These are phyloP conservation scores for Leishmania major DNA, from an alignment of 208 protist genomes.

Conservation along the genomic window DNA sequence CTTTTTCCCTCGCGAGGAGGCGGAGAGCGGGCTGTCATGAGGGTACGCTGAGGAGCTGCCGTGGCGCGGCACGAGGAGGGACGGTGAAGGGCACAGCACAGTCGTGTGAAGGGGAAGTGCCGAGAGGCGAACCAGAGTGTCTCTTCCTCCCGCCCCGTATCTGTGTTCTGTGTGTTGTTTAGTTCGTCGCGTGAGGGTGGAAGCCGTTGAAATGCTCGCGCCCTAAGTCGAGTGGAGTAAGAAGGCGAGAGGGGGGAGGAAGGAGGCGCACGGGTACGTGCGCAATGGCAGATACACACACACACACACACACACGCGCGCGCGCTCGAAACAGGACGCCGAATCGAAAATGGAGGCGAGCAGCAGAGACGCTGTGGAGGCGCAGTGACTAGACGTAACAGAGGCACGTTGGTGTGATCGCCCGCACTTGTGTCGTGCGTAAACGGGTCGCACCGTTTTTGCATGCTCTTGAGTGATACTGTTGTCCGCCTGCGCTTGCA, in stretches of 20 bases:
- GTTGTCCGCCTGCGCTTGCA: too few relatives aligned
- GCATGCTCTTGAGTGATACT: too few relatives aligned
- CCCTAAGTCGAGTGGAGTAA: not conserved
- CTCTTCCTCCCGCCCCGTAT: not conserved
- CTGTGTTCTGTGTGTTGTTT: not conserved
- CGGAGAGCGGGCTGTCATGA: not conserved
- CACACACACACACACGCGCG: too few relatives aligned
- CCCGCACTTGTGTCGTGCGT: not conserved
- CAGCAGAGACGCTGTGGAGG: not conserved
- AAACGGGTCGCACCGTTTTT: not conserved
- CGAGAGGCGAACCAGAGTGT: not conserved
- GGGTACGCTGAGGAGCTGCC: not conserved
- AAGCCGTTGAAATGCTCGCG: not conserved
- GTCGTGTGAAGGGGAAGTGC: not conserved
- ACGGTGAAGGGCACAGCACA: not conserved
- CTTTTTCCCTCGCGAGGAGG: not conserved
- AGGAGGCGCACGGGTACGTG: too few relatives aligned
- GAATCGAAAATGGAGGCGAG: not conserved
- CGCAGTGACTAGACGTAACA: too few relatives aligned
- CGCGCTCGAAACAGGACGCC: not conserved
- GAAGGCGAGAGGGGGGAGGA: not conserved
- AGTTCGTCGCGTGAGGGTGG: not conserved
- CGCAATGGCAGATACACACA: not conserved
- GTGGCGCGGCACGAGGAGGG: not conserved
- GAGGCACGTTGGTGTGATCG: too few relatives aligned